Base-by-base conservation (phyloP, 176 grass and related monocot genomes). In the Bolboschoenus planiculmis region DNA sequence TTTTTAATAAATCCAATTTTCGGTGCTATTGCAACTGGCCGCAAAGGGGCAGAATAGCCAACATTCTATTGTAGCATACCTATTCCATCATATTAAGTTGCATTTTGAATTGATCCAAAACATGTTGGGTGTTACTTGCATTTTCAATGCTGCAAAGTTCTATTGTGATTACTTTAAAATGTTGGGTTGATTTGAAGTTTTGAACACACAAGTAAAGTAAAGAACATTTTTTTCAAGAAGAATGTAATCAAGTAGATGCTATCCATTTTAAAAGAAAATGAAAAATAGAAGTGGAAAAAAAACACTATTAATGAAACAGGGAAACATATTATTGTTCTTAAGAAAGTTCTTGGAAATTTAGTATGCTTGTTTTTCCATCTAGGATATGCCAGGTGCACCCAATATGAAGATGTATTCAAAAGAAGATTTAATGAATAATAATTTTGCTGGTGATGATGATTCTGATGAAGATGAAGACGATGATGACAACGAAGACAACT, bases 321-420 rank as follows among this genome's bases (percentile, higher is more conserved):
- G 20, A 23, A 37, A 54, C 23, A 15, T 15, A 65, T 65, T 29
- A 24, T 30, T 5, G 7, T 75, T 68, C 31, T 33, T 56, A 24
- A 61, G 5, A 13, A 14, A 84, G 40, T 23, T 88, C 11, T 36
- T 63, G 78, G 23, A 36, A 83, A 37, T 26, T 34, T 7, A 36
- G 73, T 75, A 74, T 57, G 20, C 33, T 72, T 23, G 81, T 30
- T 68, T 34, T 71, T 89, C 40, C 47, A 74, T 74, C 4, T 53
- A 98, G 95, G 92, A 89, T 44, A 92, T 98, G 21, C 92, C 95
- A 0, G 95, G 95, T 67, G 92, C 92, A 30, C 95, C 95, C 43
- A 93, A 65, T 83, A 98, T 93, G 95, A 98, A 98, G 71, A 98
- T 98, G 95, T 98, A 89, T 84, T 98, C 95, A 14, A 91, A 85